Conservation (phyloP, 805 yeast genomes). For the Candida nonsorbophila region DNA sequence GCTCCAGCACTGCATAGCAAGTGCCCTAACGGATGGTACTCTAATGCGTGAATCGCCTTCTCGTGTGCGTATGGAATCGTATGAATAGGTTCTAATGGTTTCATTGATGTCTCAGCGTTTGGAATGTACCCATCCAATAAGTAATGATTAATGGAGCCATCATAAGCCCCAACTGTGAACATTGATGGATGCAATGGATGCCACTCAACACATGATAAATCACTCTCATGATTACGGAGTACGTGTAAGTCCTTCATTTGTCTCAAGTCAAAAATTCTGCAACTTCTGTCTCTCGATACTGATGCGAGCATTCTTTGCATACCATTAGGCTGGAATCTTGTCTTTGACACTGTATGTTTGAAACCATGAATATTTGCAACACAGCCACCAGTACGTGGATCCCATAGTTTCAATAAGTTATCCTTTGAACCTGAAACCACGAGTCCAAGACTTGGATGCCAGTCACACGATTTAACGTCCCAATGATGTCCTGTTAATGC, state of each 20-base stretch:
- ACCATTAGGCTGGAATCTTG: conserved; percentile 82
- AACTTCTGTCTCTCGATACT: conserved; percentile 82
- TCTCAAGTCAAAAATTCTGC: conserved; percentile 82
- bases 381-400: conserved; percentile 76
- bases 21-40: conserved; percentile 94
- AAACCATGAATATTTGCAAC: conserved; percentile 83
- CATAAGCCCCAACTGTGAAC: conserved; percentile 81
- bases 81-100: conserved; percentile 41
- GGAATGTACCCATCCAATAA: conserved; percentile 50
- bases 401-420: conserved; percentile 91
- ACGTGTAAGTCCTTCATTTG: conserved; percentile 73
- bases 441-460: conserved; percentile 89
- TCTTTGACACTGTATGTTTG: conserved; percentile 87
- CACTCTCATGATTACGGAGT: conserved; percentile 76
- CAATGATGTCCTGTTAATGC: conserved; percentile 89
- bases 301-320: conserved; percentile 72
- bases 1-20: conserved; percentile 87
- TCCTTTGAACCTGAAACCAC: conserved; percentile 94
- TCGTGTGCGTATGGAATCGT: conserved; percentile 90
- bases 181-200: conserved; percentile 82
- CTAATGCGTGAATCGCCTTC: conserved; percentile 82
- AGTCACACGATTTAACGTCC: conserved; percentile 96
- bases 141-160: conserved; percentile 82
- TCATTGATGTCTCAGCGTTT: conserved; percentile 14
- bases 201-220: conserved; percentile 84